These are phyloP conservation scores for Athelia sp. DNA, from an alignment of 1,284 basidiomycete genomes.

Conservation along the genomic window DNA sequence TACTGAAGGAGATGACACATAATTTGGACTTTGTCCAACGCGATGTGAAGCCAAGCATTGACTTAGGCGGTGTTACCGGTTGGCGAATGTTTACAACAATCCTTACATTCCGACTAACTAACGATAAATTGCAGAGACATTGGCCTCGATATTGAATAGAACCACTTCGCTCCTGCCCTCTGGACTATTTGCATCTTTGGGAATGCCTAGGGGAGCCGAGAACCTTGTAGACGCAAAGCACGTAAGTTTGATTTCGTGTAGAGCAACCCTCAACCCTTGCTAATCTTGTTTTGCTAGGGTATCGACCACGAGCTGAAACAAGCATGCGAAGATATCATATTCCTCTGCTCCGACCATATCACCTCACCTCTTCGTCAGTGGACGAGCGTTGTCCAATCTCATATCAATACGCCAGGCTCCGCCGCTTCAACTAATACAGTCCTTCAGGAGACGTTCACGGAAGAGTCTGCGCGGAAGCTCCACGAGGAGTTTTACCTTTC, in stretches of 20 bases:
- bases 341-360: constrained; percentile 48
- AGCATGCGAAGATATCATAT: constrained; percentile 80
- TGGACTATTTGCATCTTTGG: constrained; percentile 61
- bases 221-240: constrained; percentile 59
- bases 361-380: constrained; percentile 55
- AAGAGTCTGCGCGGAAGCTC: constrained; percentile 42
- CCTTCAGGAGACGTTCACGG: constrained; percentile 34
- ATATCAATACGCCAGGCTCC: constrained; percentile 18
- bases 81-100: constrained; percentile 9
- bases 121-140: constrained; percentile 45
- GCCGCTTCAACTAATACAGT: constrained; percentile 8
- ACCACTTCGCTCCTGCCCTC: constrained; percentile 71
- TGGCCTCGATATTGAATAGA: constrained; percentile 67
- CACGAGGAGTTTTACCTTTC: constrained; percentile 49
- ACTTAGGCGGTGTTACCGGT: constrained; percentile 53
- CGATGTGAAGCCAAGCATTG: constrained; percentile 28
- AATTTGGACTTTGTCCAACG: constrained; percentile 63
- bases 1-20: constrained; percentile 84
- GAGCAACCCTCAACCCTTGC: constrained; percentile 3
- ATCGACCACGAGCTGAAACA: constrained; percentile 81
- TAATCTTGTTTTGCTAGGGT: constrained; percentile 56
- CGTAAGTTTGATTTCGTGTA: no score
- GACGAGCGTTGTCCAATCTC: constrained; percentile 42
- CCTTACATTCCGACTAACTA: not conserved
- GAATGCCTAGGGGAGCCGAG: constrained; percentile 51